Conservation (phyloP, 208 protist genomes). For the Trypanosoma rangeli region DNA sequence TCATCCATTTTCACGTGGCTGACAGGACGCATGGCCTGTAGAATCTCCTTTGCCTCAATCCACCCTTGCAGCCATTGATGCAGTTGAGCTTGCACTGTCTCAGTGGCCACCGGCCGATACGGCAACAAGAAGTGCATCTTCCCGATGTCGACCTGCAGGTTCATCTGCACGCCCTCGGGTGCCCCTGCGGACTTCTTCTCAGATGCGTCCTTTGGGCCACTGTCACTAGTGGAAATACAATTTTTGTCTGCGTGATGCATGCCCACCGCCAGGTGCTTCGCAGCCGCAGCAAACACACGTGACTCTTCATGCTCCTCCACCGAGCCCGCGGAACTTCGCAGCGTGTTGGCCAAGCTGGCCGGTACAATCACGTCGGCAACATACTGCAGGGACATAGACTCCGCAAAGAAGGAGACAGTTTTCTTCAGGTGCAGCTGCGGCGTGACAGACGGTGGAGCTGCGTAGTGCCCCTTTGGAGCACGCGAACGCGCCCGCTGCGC, state of each 20-base stretch:
- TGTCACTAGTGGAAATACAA: neutral
- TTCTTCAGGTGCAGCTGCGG: constrained; percentile 67
- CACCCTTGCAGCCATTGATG: constrained; percentile 61
- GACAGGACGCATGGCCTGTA: constrained; percentile 2
- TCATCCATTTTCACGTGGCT: neutral
- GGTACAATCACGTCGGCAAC: constrained; percentile 63
- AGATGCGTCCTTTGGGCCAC: neutral
- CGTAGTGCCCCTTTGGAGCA: constrained; percentile 53
- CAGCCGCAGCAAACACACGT: constrained; percentile 13
- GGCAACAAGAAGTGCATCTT: constrained; percentile 47
- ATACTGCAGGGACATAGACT: constrained; percentile 67
- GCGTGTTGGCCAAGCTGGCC: neutral
- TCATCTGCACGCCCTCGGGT: constrained; percentile 48
- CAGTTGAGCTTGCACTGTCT: constrained; percentile 75
- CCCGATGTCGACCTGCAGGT: constrained; percentile 55
- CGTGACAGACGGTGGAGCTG: constrained; percentile 57
- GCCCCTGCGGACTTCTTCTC: neutral
- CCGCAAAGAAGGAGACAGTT: constrained; percentile 69
- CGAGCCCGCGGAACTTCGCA: neutral
- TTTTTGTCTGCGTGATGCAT: constrained; percentile 26
- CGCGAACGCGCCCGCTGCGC: constrained; percentile 57
- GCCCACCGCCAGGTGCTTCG: constrained; percentile 13
- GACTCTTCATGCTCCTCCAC: constrained; percentile 1
- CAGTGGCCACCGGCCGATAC: constrained; percentile 50
- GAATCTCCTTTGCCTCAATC: constrained; percentile 28